Evolutionary conservation across 768 basidiomycete species (phyloP), one percentile per base, ranked within the genome.

Genomic region (Calocybe indica): DNA sequence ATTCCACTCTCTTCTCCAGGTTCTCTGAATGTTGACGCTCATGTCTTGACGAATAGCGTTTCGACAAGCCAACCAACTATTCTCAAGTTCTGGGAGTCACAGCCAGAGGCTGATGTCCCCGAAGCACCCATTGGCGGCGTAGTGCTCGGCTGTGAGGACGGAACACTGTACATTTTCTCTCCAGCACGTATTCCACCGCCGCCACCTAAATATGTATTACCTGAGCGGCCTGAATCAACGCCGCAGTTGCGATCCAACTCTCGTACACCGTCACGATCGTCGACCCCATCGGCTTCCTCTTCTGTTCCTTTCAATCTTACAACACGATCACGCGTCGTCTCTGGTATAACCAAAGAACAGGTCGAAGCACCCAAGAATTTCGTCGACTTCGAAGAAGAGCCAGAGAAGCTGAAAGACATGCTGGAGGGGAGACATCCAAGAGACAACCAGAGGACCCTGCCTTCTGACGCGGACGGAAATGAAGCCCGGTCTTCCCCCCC

Each of bases 301-400:
- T 67, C 74, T 1, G 52, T 73, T 7, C 76, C 79, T 4, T 82
- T 85, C 58, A 69, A 69, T 34, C 63, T 82, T 8, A 64, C 75
- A n/a, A 65, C 74, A 28, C 76, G 80, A 43, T 75, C 85, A 12
- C 73, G 78, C 5, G 75, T 84, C 5, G 84, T 88, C 1, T 85
- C 88, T n/a, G 83, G 80, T 8, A 66, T 92, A 5, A 86, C 80
- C 6, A 69, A 69, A 7, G 84, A 88, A 50, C 76, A 77, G 50
- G 86, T 78, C 0, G 85, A 90, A 60, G 89, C 88, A 0, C 80
- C 86, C 0, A 88, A 78, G 65, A 88, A 81, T 54, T 83, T 78
- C 56, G 83, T 90, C 1, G 90, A 92, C 58, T 88, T 82, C 48
- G 89, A 91, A 2, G 85, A 89, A 38, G 89, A 92, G 58, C 73